phyloP scores from a whole-genome alignment of 2,329 filamentous ascomycete species.

The Karstenula rhodostoma region DNA sequence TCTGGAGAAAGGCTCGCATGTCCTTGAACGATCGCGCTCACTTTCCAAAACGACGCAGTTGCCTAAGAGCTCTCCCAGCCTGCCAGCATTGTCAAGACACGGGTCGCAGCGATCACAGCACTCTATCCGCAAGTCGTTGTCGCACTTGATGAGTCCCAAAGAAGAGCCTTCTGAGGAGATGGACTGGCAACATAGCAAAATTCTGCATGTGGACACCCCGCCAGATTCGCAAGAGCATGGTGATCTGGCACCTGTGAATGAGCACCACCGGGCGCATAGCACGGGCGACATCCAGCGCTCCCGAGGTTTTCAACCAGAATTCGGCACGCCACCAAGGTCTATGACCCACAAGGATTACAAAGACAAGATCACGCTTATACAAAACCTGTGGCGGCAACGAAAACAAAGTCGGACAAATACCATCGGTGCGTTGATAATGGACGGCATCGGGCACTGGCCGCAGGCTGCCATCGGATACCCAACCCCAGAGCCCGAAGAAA shows the following conservation, averaged over 20 bases:
- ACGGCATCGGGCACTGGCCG: slow-evolving; percentile 44
- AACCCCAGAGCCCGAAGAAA: slow-evolving; percentile 42
- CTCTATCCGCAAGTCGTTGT: slow-evolving; percentile 45
- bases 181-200: slow-evolving; percentile 36
- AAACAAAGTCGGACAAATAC: slow-evolving; percentile 40
- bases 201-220: slow-evolving; percentile 37
- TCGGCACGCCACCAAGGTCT: slow-evolving; percentile 21
- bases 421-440: slow-evolving; percentile 41
- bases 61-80: slow-evolving; percentile 39
- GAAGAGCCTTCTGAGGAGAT: slow-evolving; percentile 35
- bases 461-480: slow-evolving; percentile 44
- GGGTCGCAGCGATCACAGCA: slow-evolving; percentile 43
- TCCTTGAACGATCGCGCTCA: slow-evolving; percentile 44
- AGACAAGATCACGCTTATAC: slow-evolving; percentile 49
- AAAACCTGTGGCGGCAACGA: slow-evolving; percentile 49
- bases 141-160: slow-evolving; percentile 42
- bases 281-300: slow-evolving; percentile 47
- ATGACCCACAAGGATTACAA: slow-evolving; percentile 48
- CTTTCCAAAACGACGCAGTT: slow-evolving; percentile 32
- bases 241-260: not conserved
- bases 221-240: slow-evolving; percentile 38
- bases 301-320: slow-evolving; percentile 37
- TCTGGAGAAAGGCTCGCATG: slow-evolving; percentile 45
- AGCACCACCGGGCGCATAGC: slow-evolving; percentile 27
- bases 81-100: slow-evolving; percentile 35